Evolutionary conservation across 441 rosid genomes (phyloP).

Genomic region (Gossypium schwendimanii): DNA sequence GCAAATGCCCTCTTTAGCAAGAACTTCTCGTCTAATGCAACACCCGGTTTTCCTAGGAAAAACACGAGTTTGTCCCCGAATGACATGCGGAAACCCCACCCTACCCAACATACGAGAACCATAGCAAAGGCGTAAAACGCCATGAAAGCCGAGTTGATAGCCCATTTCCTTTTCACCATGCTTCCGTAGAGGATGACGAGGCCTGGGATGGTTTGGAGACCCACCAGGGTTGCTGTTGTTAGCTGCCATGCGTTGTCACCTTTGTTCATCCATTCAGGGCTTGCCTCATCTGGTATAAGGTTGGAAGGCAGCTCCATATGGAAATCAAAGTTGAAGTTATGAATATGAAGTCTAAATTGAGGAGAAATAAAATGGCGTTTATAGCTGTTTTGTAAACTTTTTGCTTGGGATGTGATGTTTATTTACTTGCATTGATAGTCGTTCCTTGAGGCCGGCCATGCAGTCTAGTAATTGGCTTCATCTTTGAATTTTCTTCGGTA

Average conservation of each 20-base stretch:
- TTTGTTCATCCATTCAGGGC: conserved; percentile 47
- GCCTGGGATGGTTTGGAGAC: conserved; percentile 52
- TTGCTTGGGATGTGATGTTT: neutral
- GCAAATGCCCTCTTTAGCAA: conserved; percentile 17
- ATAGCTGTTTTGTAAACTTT: neutral
- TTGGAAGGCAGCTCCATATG: conserved; percentile 29
- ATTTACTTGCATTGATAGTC: neutral
- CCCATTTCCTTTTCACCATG: conserved; percentile 51
- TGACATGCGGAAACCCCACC: conserved; percentile 54
- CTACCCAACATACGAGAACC: conserved; percentile 37
- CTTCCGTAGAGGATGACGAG: conserved; percentile 53
- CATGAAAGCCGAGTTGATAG: conserved; percentile 7
- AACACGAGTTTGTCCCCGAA: conserved; percentile 29
- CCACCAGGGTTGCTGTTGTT: conserved; percentile 49
- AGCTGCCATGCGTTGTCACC: conserved; percentile 63
- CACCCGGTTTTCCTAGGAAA: conserved; percentile 38
- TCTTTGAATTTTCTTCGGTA: neutral
- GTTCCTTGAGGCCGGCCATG: neutral
- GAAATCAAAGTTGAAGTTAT: neutral
- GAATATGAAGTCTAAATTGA: neutral
- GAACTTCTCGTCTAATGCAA: conserved; percentile 29
- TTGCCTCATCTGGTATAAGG: conserved; percentile 28
- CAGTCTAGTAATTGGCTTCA: neutral
- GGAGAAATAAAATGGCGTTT: neutral
- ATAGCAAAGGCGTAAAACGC: neutral